These are phyloP conservation scores for rapeseed (Brassica napus) DNA, from an alignment of 345 rosid species.

Conservation along the genomic window Da-Ae NC_063451.1:42690001-42690500, in stretches of 20 bases:
- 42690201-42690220: neutral
- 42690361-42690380: neutral
- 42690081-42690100: slow-evolving; percentile 35
- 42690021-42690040: slow-evolving; percentile 2
- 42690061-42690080: slow-evolving; percentile 32
- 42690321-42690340: slow-evolving; percentile 5
- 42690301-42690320: slow-evolving; percentile 16
- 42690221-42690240: slow-evolving; percentile 6
- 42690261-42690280: neutral
- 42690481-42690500: slow-evolving; percentile 37
- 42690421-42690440: neutral
- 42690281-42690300: neutral
- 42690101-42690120: slow-evolving; percentile 43
- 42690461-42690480: slow-evolving; percentile 23
- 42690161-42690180: slow-evolving; percentile 33
- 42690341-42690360: neutral
- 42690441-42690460: neutral
- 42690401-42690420: neutral
- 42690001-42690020: neutral
- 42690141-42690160: slow-evolving; percentile 42
- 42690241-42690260: slow-evolving; percentile 23
- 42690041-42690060: slow-evolving; percentile 44
- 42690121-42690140: slow-evolving; percentile 40
- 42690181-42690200: slow-evolving; percentile 30
- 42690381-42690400: neutral